These are phyloP conservation scores for Pontederia crassipes DNA, from an alignment of 176 grass and related monocot genomes.

Conservation along the genomic window DNA sequence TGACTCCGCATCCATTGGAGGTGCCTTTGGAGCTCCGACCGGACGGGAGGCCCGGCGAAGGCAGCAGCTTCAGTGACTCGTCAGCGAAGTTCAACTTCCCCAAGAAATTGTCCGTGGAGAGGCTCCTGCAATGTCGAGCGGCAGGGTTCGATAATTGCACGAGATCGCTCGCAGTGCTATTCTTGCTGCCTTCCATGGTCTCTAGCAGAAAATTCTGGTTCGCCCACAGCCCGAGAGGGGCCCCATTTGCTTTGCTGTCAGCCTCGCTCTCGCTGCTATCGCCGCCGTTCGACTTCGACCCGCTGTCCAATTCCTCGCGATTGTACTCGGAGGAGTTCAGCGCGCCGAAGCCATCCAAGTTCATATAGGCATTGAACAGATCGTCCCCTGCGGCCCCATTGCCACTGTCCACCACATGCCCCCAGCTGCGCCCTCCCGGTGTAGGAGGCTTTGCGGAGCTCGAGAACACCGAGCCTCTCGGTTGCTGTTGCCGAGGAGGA, in stretches of 20 bases:
- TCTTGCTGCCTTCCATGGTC: constrained; percentile 41
- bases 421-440: neutral
- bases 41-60: neutral
- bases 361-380: constrained; percentile 79
- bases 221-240: constrained; percentile 32
- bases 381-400: constrained; percentile 42
- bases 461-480: constrained; percentile 19
- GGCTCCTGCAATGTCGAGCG: constrained; percentile 46
- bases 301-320: constrained; percentile 63
- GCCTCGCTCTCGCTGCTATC: constrained; percentile 97
- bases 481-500: neutral
- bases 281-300: constrained; percentile 62
- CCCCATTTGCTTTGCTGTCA: constrained; percentile 48
- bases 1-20: constrained; percentile 17
- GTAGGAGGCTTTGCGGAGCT: constrained; percentile 17
- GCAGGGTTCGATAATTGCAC: neutral
- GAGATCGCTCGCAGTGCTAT: constrained; percentile 30
- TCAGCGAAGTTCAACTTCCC: constrained; percentile 60
- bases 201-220: neutral
- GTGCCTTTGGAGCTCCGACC: constrained; percentile 7
- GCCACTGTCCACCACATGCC: neutral
- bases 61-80: constrained; percentile 4
- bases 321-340: constrained; percentile 72
- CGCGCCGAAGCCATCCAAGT: constrained; percentile 70
- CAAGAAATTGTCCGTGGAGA: constrained; percentile 84